These are phyloP conservation scores for Senna siamea DNA, from an alignment of 306 rosid genomes.

Conservation along the genomic window DNA sequence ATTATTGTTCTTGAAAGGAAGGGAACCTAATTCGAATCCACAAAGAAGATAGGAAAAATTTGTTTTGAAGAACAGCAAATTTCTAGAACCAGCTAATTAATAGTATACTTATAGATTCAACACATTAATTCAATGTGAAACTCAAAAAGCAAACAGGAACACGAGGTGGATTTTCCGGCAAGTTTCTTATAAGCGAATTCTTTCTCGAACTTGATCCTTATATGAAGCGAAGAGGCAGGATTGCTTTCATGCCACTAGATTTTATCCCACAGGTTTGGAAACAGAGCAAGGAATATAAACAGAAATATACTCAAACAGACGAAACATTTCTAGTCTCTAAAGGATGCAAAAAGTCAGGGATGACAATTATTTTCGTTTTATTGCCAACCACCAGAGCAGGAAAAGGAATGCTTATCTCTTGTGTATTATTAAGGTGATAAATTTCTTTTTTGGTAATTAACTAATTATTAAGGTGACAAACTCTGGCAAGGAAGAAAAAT, in stretches of 20 bases:
- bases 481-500: slow-evolving; percentile 18
- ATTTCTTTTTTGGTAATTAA: too few species aligned
- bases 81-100: slow-evolving; percentile 22
- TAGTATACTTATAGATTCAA: slow-evolving; percentile 19
- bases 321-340: not conserved
- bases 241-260: not conserved
- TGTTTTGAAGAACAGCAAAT: slow-evolving; percentile 19
- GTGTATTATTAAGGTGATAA: too few species aligned
- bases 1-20: not conserved
- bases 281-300: slow-evolving; percentile 25
- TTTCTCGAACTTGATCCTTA: not conserved
- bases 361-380: not conserved
- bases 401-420: not conserved
- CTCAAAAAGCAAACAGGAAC: slow-evolving; percentile 9
- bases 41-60: not conserved
- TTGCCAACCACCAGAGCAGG: slow-evolving; percentile 8
- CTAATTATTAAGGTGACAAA: not conserved
- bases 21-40: not conserved
- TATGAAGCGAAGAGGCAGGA: slow-evolving; percentile 3
- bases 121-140: slow-evolving; percentile 15
- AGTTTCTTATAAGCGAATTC: slow-evolving; percentile 2
- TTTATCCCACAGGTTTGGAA: slow-evolving; percentile 31
- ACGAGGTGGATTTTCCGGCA: not conserved
- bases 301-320: not conserved
- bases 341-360: slow-evolving; percentile 3